These are phyloP conservation scores for Cantharellus cinnabarinus DNA, from an alignment of 768 basidiomycete genomes.

Conservation along the genomic window DNA sequence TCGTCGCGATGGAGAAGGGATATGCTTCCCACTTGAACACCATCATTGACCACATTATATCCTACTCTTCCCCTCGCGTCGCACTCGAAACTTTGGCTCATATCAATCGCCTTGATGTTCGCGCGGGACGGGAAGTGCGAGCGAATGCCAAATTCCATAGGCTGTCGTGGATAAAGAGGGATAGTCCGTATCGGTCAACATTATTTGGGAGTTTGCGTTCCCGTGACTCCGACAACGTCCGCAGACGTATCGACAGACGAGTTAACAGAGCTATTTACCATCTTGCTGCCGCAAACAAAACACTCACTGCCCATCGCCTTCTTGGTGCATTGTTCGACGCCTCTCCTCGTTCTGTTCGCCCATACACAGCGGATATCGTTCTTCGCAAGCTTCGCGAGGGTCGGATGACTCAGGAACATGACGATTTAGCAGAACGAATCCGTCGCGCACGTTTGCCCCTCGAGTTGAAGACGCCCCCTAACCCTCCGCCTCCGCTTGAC, in stretches of 20 bases:
- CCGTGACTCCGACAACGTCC: background rate
- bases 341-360: background rate
- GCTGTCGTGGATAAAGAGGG: background rate
- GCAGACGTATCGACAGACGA: background rate
- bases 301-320: background rate
- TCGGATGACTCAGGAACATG: background rate
- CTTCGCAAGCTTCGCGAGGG: background rate
- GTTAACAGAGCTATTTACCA: background rate
- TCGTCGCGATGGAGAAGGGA: background rate
- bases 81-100: too few relatives aligned
- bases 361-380: background rate
- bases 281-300: background rate
- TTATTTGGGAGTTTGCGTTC: background rate
- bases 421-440: background rate
- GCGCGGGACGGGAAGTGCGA: too few relatives aligned
- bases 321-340: background rate
- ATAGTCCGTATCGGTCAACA: background rate
- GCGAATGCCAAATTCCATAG: background rate
- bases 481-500: background rate
- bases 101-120: too few relatives aligned
- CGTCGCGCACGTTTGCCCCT: background rate
- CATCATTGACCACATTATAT: too few relatives aligned
- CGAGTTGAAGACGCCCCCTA: background rate
- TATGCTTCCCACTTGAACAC: too few relatives aligned
- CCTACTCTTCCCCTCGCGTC: too few relatives aligned